Evolutionary conservation across 805 yeast species (phyloP).

Genomic region (Saccharomycopsis javanensis): DNA sequence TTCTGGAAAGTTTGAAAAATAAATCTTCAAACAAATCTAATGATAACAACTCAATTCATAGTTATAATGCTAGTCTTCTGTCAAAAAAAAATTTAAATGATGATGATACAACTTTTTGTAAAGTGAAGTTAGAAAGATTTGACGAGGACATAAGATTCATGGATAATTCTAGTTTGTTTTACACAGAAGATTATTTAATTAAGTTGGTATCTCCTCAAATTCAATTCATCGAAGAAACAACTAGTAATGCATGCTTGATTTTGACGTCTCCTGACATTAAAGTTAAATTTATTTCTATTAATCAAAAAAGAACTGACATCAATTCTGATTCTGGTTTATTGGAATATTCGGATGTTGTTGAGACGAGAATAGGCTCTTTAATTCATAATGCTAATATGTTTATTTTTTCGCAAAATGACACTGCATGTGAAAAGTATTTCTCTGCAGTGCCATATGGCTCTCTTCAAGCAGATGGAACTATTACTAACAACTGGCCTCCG

Average conservation of each 20-base stretch:
- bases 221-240: constrained; percentile 48
- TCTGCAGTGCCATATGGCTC: constrained; percentile 20
- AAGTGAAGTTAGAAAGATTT: constrained; percentile 35
- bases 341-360: constrained; percentile 32
- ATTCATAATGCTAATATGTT: constrained; percentile 64
- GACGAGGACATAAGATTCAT: constrained; percentile 41
- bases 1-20: constrained; percentile 40
- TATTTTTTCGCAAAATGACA: constrained; percentile 36
- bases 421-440: constrained; percentile 24
- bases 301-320: constrained; percentile 30
- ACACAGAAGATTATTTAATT: constrained; percentile 50
- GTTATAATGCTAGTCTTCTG: background rate
- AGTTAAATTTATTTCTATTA: constrained; percentile 56
- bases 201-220: constrained; percentile 75
- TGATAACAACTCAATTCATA: background rate
- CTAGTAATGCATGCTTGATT: constrained; percentile 49
- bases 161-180: constrained; percentile 28
- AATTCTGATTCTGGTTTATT: constrained; percentile 30
- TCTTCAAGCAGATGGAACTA: constrained; percentile 19
- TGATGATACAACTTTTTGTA: constrained; percentile 16
- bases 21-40: constrained; percentile 18
- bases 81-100: background rate
- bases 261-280: constrained; percentile 69
- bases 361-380: constrained; percentile 61
- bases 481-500: constrained; percentile 68